These are phyloP conservation scores for Verticillium klebahnii DNA, from an alignment of 2,329 filamentous ascomycete genomes.

Conservation along the genomic window DNA sequence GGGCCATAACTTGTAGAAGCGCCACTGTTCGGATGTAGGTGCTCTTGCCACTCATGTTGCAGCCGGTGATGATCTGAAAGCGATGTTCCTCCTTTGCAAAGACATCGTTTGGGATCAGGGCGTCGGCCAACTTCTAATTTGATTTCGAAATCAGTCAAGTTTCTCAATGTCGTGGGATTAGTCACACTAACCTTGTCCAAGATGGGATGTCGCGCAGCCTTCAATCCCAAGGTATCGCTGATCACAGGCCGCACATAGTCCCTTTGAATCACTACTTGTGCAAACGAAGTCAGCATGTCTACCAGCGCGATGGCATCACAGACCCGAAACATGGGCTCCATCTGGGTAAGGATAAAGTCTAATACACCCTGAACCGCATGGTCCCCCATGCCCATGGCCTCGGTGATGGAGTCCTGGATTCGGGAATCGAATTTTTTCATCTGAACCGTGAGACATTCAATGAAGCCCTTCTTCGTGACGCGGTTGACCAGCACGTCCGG, in stretches of 20 bases:
- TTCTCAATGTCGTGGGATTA: too few species aligned
- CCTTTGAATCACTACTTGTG: slow-evolving; percentile 61
- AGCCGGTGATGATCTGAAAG: slow-evolving; percentile 91
- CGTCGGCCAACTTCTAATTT: slow-evolving; percentile 26
- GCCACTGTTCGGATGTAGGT: slow-evolving; percentile 88
- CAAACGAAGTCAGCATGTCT: slow-evolving; percentile 80
- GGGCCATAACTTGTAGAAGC: slow-evolving; percentile 85
- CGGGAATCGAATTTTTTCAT: slow-evolving; percentile 76
- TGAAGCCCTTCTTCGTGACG: slow-evolving; percentile 63
- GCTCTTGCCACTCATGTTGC: slow-evolving; percentile 97
- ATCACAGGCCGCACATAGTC: slow-evolving; percentile 63
- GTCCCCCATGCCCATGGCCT: slow-evolving; percentile 81
- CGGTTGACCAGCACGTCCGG: slow-evolving; percentile 75
- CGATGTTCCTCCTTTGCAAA: slow-evolving; percentile 76
- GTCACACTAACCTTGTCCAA: slow-evolving; percentile 54
- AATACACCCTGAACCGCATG: slow-evolving; percentile 68
- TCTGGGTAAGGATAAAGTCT: slow-evolving; percentile 63
- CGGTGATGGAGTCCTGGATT: slow-evolving; percentile 75
- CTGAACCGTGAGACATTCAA: slow-evolving; percentile 84
- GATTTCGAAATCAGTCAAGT: not conserved
- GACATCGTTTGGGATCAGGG: slow-evolving; percentile 84
- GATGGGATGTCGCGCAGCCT: slow-evolving; percentile 73
- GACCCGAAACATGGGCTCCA: slow-evolving; percentile 72
- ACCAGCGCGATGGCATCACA: slow-evolving; percentile 83
- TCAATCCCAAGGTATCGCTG: slow-evolving; percentile 64